phyloP scores from a whole-genome alignment of 768 basidiomycete species.

The Kwoniella bestiolae region DNA sequence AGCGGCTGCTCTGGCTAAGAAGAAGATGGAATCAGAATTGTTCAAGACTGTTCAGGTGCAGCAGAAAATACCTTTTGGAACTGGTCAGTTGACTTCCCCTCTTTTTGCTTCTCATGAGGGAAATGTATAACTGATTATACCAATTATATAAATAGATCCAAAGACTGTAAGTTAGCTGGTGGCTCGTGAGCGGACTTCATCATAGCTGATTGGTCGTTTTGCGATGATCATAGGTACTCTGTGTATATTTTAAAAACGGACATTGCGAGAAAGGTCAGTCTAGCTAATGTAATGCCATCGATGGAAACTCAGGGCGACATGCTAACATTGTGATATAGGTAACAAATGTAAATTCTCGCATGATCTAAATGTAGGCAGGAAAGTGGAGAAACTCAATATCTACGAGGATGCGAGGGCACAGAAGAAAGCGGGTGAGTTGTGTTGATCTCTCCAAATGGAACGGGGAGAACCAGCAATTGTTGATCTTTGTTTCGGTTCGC shows the following conservation, averaged over 20 bases:
- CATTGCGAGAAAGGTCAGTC: slow-evolving; percentile 81
- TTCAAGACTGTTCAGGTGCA: slow-evolving; percentile 64
- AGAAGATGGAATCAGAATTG: slow-evolving; percentile 75
- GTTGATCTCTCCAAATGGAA: too few relatives aligned
- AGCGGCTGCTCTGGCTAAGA: slow-evolving; percentile 48
- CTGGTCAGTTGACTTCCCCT: slow-evolving; percentile 58
- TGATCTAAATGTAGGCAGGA: slow-evolving; percentile 82
- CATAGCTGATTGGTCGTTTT: background rate
- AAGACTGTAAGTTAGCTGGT: slow-evolving; percentile 65
- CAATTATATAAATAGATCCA: slow-evolving; percentile 67
- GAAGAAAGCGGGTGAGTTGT: slow-evolving; percentile 67
- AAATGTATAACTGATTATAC: slow-evolving; percentile 12
- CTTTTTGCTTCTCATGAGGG: background rate
- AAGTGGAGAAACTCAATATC: slow-evolving; percentile 92
- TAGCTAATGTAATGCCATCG: too few relatives aligned
- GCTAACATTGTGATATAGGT: too few relatives aligned
- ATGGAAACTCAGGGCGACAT: too few relatives aligned
- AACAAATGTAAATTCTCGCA: slow-evolving; percentile 92
- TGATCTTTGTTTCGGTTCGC: slow-evolving; percentile 1
- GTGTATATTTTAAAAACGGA: slow-evolving; percentile 89
- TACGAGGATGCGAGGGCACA: slow-evolving; percentile 76
- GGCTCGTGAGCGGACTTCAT: too few relatives aligned
- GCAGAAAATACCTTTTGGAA: slow-evolving; percentile 81
- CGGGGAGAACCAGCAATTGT: too few relatives aligned
- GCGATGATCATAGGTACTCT: slow-evolving; percentile 64